A percentile compares a stretch with the other conserved stretches of the same genome.
Evolutionary conservation across 352 stramenopile genomes (phyloP).

Genomic region (Saprolegnia parasitica): DNA sequence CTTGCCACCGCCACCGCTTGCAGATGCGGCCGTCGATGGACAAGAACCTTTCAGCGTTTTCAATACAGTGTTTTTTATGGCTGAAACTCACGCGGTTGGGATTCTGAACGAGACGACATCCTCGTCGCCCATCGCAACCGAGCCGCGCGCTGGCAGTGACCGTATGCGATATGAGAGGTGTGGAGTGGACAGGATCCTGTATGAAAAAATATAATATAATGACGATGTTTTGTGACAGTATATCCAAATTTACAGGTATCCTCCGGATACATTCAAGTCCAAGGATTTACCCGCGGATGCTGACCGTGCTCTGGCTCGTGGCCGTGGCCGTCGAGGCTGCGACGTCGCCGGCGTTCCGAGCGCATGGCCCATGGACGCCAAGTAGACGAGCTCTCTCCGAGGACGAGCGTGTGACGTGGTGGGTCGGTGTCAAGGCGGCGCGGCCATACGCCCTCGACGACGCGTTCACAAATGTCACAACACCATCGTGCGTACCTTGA

Average conservation of each 20-base stretch:
- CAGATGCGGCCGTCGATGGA: too few species aligned
- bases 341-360: too few species aligned
- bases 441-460: neutral
- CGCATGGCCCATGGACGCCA: neutral
- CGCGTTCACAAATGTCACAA: slow-evolving; percentile 15
- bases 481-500: neutral
- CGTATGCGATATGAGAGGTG: too few species aligned
- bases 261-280: neutral
- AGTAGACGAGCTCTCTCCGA: neutral
- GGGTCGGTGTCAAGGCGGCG: slow-evolving; percentile 13
- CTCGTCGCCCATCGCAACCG: too few species aligned
- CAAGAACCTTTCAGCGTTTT: too few species aligned
- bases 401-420: slow-evolving; percentile 8
- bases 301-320: neutral
- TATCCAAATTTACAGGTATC: neutral
- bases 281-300: neutral
- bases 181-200: too few species aligned
- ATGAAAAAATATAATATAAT: neutral
- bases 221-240: neutral
- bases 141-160: too few species aligned
- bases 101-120: too few species aligned
- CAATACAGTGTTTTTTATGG: too few species aligned
- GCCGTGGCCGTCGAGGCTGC: neutral
- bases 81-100: too few species aligned
- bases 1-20: too few species aligned